Evolutionary conservation across 192 early-diverging fungal species (phyloP).

Genomic region (Phlyctochytrium planicorne): DNA sequence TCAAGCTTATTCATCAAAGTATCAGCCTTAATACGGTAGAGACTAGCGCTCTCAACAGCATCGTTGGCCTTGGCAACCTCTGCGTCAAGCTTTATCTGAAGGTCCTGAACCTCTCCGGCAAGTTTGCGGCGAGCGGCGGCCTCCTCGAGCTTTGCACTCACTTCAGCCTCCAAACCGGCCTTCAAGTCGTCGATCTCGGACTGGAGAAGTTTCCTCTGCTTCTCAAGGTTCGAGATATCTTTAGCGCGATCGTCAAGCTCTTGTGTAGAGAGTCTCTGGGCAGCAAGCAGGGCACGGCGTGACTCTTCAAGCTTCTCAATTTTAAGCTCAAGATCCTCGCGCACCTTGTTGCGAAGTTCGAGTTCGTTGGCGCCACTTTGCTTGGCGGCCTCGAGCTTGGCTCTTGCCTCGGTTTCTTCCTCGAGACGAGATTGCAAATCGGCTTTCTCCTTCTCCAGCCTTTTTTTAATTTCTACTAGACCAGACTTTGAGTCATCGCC

Average conservation of each 20-base stretch:
- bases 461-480: conserved; percentile 58
- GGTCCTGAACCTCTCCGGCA: conserved; percentile 59
- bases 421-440: conserved; percentile 52
- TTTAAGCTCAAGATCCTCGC: conserved; percentile 64
- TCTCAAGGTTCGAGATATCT: conserved; percentile 68
- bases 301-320: conserved; percentile 80
- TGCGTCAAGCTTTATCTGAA: conserved; percentile 58
- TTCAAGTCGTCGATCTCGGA: conserved; percentile 64
- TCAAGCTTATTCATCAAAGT: conserved; percentile 57
- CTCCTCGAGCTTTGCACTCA: conserved; percentile 63
- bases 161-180: conserved; percentile 61
- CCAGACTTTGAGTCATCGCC: conserved; percentile 65
- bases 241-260: conserved; percentile 78
- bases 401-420: conserved; percentile 55
- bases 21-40: conserved; percentile 60
- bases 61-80: conserved; percentile 63
- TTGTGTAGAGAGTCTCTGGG: conserved; percentile 71
- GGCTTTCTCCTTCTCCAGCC: conserved; percentile 63
- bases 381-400: conserved; percentile 54
- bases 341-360: conserved; percentile 58
- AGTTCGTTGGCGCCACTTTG: conserved; percentile 43
- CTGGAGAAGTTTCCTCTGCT: conserved; percentile 60
- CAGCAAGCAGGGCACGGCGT: conserved; percentile 72
- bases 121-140: conserved; percentile 53
- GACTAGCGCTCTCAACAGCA: conserved; percentile 49